Conservation (phyloP, 805 yeast genomes). For the Clavispora vitiphila region DNA sequence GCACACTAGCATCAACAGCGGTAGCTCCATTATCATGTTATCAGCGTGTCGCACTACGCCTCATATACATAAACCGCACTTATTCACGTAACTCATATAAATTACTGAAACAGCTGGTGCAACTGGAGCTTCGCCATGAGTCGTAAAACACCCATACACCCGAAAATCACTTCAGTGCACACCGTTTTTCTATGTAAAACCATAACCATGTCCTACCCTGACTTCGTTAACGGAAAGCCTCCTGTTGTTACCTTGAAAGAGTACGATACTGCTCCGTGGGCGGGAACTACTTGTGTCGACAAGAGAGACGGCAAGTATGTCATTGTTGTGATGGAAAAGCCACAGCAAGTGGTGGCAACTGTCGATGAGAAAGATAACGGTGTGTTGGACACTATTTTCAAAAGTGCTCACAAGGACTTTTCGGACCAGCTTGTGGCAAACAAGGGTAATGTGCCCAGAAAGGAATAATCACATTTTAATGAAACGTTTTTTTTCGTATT, state of each 20-base stretch:
- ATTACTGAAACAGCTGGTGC: too few relatives aligned
- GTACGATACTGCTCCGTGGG: conserved; percentile 52
- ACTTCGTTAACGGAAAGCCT: conserved; percentile 40
- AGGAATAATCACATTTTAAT: conserved; percentile 1
- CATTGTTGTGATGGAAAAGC: conserved; percentile 43
- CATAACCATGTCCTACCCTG: conserved; percentile 30
- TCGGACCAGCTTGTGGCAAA: conserved; percentile 15
- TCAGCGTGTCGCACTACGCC: too few relatives aligned
- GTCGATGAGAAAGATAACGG: conserved; percentile 33
- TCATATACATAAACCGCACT: too few relatives aligned
- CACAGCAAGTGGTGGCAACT: conserved; percentile 39
- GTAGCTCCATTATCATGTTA: too few relatives aligned
- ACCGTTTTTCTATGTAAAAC: neutral
- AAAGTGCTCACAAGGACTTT: conserved; percentile 36
- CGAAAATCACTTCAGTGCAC: neutral
- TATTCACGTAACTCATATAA: too few relatives aligned
- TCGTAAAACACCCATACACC: neutral
- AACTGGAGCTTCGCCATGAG: too few relatives aligned
- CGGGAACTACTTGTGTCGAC: conserved; percentile 47
- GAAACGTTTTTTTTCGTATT: neutral
- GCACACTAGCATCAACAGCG: too few relatives aligned
- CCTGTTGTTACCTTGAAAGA: conserved; percentile 42
- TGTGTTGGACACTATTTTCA: conserved; percentile 41
- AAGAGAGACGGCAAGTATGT: conserved; percentile 28
- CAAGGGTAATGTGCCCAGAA: conserved; percentile 13